Evolutionary conservation across 2,329 filamentous ascomycete species (phyloP).

Genomic region (Fusarium proliferatum): DNA sequence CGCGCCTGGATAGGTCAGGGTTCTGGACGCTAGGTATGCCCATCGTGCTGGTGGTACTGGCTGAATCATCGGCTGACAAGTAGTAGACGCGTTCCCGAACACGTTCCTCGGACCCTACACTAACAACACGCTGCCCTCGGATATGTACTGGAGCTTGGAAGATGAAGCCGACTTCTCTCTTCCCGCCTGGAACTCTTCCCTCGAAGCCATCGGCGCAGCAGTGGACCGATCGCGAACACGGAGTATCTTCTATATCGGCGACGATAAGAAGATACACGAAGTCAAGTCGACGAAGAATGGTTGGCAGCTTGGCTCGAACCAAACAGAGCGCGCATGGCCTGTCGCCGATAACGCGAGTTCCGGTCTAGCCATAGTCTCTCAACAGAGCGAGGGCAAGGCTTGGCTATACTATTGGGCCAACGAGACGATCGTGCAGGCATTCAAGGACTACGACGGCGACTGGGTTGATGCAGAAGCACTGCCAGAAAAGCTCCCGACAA

Average conservation of each 20-base stretch:
- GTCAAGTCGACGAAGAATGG: not conserved
- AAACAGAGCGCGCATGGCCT: not conserved
- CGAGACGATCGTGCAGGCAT: conserved; percentile 1
- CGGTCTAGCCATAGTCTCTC: conserved; percentile 1
- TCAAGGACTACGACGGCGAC: not conserved
- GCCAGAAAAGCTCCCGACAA: not conserved
- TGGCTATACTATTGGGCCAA: conserved; percentile 19
- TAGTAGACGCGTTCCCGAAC: not conserved
- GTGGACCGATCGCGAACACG: not conserved
- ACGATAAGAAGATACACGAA: not conserved
- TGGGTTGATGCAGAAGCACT: not conserved
- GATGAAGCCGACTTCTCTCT: not conserved
- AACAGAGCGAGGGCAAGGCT: not conserved
- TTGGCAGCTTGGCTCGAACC: conserved; percentile 4
- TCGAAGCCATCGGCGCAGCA: not conserved
- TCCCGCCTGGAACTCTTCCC: not conserved
- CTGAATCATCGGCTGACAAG: not conserved
- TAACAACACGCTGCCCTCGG: not conserved
- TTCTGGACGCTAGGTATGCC: not conserved
- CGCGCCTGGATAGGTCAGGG: not conserved
- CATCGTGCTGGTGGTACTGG: fast-evolving
- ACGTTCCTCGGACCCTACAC: not conserved
- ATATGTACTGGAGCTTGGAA: not conserved
- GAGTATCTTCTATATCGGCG: not conserved
- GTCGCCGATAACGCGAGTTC: not conserved